Base-by-base conservation (phyloP, 2,329 filamentous ascomycete species). In the Diplodia sapinea region DNA sequence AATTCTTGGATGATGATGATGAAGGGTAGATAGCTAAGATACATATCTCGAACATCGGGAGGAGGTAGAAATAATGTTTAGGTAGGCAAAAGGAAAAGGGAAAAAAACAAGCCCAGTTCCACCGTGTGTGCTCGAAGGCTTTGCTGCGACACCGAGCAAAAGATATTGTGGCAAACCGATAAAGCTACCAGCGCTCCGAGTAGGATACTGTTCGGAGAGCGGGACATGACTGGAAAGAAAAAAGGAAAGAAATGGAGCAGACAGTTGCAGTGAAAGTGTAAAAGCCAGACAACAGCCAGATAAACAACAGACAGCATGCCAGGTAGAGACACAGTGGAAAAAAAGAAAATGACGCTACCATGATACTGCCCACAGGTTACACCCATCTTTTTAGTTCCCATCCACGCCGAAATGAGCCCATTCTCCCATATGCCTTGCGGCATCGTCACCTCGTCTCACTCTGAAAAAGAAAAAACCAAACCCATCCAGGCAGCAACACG, bases 1-100 rank as follows among this genome's bases (percentile, higher is more conserved):
- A 12, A 17, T 26, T 51, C 23, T 31, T 38, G 17, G n/a, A 20
- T 20, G 15, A 43, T 33, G n/a, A 20, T 20, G 15, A 43, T 33
- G 36, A 12, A 26, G n/a, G 33, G 43, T 38, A 63, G 47, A 36
- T 59, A 47, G 55, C 59, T 63, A 63, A 63, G 59, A 63, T 63
- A 63, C 59, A 63, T 50, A 40, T 31, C 29, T 51, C 17, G 31
- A 51, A 63, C 13, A 38, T 56, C 33, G 54, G 7, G 7, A 4
- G 33, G 17, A 47, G n/a, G 59, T 51, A 63, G 31, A 47, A 63
- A 47, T 40, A 38, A 40, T 38, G 26, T 23, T 36, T 51, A 26
- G 9, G 33, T 36, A 26, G 26, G 26, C 26, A n/a, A 33, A 62
- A 38, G 40, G 11, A n/a, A 11, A 20, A 20, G 3, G 7, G 20